Base-by-base conservation (phyloP, 805 yeast species). In the Yarrowia osloensis region DNA sequence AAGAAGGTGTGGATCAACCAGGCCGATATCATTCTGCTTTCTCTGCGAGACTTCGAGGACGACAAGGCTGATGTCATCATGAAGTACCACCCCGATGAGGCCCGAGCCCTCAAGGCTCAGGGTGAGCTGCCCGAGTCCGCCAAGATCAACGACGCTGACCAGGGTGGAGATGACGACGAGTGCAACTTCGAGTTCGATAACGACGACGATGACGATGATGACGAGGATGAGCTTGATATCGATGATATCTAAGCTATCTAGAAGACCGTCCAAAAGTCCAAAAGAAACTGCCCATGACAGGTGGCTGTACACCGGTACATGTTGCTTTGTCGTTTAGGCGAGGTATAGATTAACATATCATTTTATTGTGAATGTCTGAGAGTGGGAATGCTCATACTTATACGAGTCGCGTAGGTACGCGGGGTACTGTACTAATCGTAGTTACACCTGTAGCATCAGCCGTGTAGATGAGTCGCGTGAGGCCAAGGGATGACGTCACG, bases 1-100 rank as follows among this genome's bases (percentile, higher is more conserved):
- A 95, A 95, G 88, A 95, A 94, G 86, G 99, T 95, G 69, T 95
- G 99, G 99, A 93, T 95, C 91, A 90, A 90, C 57, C 98, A 92
- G 79, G 99, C 99, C 82, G 99, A 95, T 78, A 95, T 95, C 74
- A 91, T 95, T 73, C 83, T 95, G 76, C 95, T 94, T 57, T 93
- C 97, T 8, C 86, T 95, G 74, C 92, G 99, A 85, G 99, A 95
- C 76, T 95, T 95, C 87, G 98, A 95, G 81, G 98, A 94, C 76
- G 97, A 91, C 70, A 96, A 90, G 79, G 95, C 98, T 83, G 99
- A 95, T 78, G 98, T 95, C 73, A 94, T 95, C 68, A 96, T 94
- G 80, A 95, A 95, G 81, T 95, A 89, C 81, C 91, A 90, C 79
- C 88, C 97, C 63, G 99, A 95, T 76, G 99, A 95, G 81, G 99